Base-by-base conservation (phyloP, 306 rosid genomes). In the Sicyos edulis region DNA sequence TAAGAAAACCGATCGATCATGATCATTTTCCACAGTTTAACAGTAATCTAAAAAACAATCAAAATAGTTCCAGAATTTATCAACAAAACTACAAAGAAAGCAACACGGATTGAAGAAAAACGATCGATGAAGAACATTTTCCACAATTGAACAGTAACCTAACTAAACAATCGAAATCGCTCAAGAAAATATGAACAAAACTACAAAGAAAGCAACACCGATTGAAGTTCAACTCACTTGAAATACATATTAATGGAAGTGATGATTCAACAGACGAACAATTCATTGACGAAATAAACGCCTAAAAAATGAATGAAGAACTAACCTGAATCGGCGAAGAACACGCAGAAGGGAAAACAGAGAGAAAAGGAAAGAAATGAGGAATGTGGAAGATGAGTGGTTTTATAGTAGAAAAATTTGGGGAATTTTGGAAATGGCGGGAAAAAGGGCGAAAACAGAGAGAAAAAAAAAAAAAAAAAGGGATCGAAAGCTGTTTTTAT, bases 291-390 rank as follows among this genome's bases (percentile, higher is more conserved):
- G 53, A 5, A 7, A 65, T 19, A 0, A 65, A 6, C 2, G 1
- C 13, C 3, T 21, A 34, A 67, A 47, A 45, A 1, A 22, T 49
- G 72, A 68, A 49, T 7, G 72, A 68, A 47, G 54, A 47, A 68
- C 56, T 12, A 2, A 68, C 72, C 72, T 68, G 72, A 67, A 67
- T 67, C 42, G 20, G 20, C 72, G 19, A 47, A 49, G 57, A 67
- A 47, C 0, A 12, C 55, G 56, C 72, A 67, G 55, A 45, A 45
- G 65, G 15, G 8, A 7, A 12, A 8, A 26, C 40, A 3, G 20
- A 19, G 0, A 32, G 67, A 26, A 9, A 26, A 9, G n/a, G n/a
- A 17, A 8, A 40, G 71, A n/a, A n/a, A 4, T 49, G 72, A 14
- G 42, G 1, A 49, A 47, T 47, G 72, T 57, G 57, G 57, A 47